phyloP scores from a whole-genome alignment of 768 basidiomycete species.

The Dendrothele bispora region DNA sequence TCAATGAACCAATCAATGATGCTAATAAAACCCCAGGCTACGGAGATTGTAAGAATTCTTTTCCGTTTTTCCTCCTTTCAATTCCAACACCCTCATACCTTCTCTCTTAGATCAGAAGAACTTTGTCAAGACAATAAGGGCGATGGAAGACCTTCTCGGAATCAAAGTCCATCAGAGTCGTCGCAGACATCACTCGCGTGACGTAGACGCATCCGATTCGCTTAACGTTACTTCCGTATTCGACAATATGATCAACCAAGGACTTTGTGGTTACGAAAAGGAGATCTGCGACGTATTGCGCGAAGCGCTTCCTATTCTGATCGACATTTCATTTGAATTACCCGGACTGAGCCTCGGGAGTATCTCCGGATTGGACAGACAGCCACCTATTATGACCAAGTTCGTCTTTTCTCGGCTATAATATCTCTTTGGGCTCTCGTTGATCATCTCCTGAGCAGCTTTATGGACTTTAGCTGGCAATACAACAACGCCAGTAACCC shows the following conservation, averaged over 20 bases:
- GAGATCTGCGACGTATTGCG: too few relatives aligned
- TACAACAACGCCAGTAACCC: conserved; percentile 69
- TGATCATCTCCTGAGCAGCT: conserved; percentile 38
- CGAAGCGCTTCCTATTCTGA: conserved; percentile 38
- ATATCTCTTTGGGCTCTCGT: neutral
- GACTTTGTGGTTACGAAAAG: too few relatives aligned
- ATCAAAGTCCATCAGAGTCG: too few relatives aligned
- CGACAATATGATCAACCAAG: too few relatives aligned
- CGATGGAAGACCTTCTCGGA: conserved; percentile 61
- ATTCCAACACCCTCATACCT: neutral
- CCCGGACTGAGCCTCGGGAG: too few relatives aligned
- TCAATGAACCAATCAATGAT: conserved; percentile 80
- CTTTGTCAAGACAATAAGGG: conserved; percentile 68
- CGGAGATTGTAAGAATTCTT: conserved; percentile 70
- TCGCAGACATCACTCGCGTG: too few relatives aligned
- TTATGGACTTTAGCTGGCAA: conserved; percentile 85
- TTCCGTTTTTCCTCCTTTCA: neutral
- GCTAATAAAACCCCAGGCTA: conserved; percentile 65
- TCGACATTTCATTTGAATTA: conserved; percentile 26
- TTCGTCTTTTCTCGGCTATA: conserved; percentile 18
- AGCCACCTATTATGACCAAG: conserved; percentile 34
- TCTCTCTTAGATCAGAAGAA: conserved; percentile 57
- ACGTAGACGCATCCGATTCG: too few relatives aligned
- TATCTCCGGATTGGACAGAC: neutral
- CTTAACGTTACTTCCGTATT: too few relatives aligned